Percentiles rank a stretch among this genome's conserved stretches.
phyloP scores from a whole-genome alignment of 345 rosid genomes.

The Lepidium africanum region DNA sequence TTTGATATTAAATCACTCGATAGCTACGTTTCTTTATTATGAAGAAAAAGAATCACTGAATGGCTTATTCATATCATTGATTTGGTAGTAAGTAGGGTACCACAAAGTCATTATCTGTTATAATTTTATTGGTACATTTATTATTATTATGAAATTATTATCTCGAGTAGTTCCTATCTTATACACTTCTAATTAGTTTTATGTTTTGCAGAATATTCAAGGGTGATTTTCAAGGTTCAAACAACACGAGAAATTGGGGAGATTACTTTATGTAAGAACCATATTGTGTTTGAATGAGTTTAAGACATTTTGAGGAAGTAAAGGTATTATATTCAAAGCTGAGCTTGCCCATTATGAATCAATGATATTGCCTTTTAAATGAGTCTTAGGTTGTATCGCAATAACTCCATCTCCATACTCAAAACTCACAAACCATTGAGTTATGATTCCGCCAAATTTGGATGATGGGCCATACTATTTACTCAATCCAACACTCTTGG shows the following conservation, averaged over 20 bases:
- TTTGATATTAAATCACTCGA: conserved; percentile 22
- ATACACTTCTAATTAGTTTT: background rate
- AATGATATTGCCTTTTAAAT: conserved; percentile 20
- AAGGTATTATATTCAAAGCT: conserved; percentile 14
- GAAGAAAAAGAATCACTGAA: background rate
- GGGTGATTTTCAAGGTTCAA: background rate
- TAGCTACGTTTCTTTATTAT: conserved; percentile 6
- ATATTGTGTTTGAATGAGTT: background rate
- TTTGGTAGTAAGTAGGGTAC: background rate
- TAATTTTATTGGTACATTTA: background rate
- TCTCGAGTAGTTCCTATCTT: background rate
- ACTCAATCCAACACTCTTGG: background rate
- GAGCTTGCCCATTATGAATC: conserved; percentile 1
- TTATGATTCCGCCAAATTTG: conserved; percentile 21
- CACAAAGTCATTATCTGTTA: background rate
- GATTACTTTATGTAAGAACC: conserved; percentile 16
- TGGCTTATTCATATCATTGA: background rate
- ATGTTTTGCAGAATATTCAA: conserved; percentile 5
- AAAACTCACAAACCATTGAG: conserved; percentile 23
- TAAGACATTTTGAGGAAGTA: conserved; percentile 15
- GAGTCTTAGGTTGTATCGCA: conserved; percentile 27
- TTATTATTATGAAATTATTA: too few species aligned
- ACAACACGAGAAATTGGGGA: conserved; percentile 21
- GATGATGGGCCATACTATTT: conserved; percentile 7
- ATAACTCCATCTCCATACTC: conserved; percentile 19